Conservation (phyloP, 331 rosid genomes). For the Saraca asoca region DNA sequence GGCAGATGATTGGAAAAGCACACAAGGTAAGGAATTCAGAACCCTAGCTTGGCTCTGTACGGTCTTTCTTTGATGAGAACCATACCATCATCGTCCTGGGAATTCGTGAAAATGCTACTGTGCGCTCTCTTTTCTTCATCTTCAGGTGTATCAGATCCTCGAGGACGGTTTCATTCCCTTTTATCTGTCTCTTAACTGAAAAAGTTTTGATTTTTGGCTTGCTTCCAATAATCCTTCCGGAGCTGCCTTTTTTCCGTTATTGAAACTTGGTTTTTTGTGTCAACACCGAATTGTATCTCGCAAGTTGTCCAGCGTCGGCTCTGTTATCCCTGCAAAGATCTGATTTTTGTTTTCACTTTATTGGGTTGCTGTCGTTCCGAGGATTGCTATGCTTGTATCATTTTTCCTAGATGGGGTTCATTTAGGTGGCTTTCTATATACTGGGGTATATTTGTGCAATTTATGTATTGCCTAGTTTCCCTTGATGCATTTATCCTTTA, state of each 20-base stretch:
- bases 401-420: constrained; percentile 3
- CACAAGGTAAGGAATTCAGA: constrained; percentile 26
- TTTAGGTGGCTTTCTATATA: background rate
- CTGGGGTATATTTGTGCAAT: background rate
- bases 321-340: constrained; percentile 36
- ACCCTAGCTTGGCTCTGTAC: constrained; percentile 40
- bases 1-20: constrained; percentile 37
- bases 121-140: background rate
- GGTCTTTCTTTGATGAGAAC: constrained; percentile 25
- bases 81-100: constrained; percentile 38
- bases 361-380: constrained; percentile 22
- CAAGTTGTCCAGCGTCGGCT: constrained; percentile 7
- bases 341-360: background rate
- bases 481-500: background rate
- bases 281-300: constrained; percentile 2
- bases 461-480: background rate
- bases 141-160: constrained; percentile 60
- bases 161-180: constrained; percentile 37
- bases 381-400: constrained; percentile 8
- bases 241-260: constrained; percentile 1
- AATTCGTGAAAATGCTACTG: constrained; percentile 38
- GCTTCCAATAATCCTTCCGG: background rate
- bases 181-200: constrained; percentile 24
- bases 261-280: constrained; percentile 8
- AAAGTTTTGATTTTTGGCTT: constrained; percentile 22